Evolutionary conservation across 331 rosid genomes (phyloP), one percentile per base, ranked within the genome.

Genomic region (Cydonia oblonga): DNA sequence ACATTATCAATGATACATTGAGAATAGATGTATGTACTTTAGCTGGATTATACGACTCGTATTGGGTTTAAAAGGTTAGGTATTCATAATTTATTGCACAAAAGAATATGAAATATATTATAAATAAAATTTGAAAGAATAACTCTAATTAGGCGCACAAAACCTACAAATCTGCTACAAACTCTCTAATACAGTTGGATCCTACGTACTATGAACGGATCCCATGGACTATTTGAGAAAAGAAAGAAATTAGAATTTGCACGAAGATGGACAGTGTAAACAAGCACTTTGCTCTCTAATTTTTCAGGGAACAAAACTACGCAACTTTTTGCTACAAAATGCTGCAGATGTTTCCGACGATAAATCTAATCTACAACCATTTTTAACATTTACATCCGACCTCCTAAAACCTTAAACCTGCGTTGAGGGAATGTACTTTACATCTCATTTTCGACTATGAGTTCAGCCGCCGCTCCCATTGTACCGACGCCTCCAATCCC

Each of bases 391-490:
- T 59, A 54, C 30, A 24, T n/a, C 65, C 63, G 70, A 51, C 59
- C 9, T 20, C 28, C 75, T 40, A 54, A 40, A 35, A 62, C 46
- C 5, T 32, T 9, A 32, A 28, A 66, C 16, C 24, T 16, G 73
- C 40, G 7, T 6, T 38, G 57, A 71, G 65, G 75, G 30, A 53
- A 72, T 49, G 12, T 64, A 58, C 56, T 81, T 71, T 80, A 85
- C 65, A 62, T 22, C 63, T 77, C 83, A 68, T 70, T 82, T 75
- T 80, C 81, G 14, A 80, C 73, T 25, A 86, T 80, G 62, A 86
- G 81, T 53, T 86, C 85, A 32, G 89, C 85, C 30, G 87, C 87
- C 5, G 85, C 82, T 1, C 84, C 87, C 79, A 86, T 72, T 38
- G 87, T 69, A 44, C 85, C 82, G 12, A 80, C 66, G 12, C 87